Evolutionary conservation across 768 basidiomycete genomes (phyloP), one percentile per base, ranked within the genome.

Genomic region (Suillus hirtellus): DNA sequence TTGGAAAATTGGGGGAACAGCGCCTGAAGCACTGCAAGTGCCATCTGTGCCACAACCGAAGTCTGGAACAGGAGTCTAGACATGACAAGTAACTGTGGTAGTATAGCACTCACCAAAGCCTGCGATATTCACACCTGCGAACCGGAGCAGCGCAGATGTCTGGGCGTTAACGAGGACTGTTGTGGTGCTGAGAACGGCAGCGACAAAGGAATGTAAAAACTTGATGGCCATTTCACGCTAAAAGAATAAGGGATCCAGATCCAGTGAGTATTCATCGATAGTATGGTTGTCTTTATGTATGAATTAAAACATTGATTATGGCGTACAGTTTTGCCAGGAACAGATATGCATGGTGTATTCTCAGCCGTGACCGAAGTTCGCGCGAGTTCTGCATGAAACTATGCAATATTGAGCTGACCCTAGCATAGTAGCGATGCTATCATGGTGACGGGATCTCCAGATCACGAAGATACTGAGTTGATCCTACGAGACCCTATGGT

Each of bases 11-110:
- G 84, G 84, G 24, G 83, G 81, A 66, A 68, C 76, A 17, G 80
- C 81, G 2, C 70, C 71, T 43, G 74, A 76, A 12, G 74, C 63
- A 35, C 71, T 73, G 64, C 81, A 83, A 62, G 70, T 74, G 10
- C 83, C 83, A 64, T 83, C 80, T 6, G 73, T 74, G 59, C 75
- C 72, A 65, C 82, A 82, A n/a, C 84, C 81, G 66, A 86, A 85
- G 68, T 85, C 70, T 72, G 59, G 42, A 43, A 62, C 37, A 27
- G 10, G 14, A 24, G n/a, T 60, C 9, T 15, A 11, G 17, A 24
- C 10, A 40, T 27, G 14, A 38, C 31, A 31, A 60, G 17, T 24
- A 31, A 24, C 1, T 6, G 38, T 42, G 40, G 17, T 2, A 12
- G 24, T 11, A 35, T 17, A n/a, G 14, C 1, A 35, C 56, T 12